Evolutionary conservation across 371 early-diverging fungal genomes (phyloP).

Genomic region (Globomyces sp.): DNA sequence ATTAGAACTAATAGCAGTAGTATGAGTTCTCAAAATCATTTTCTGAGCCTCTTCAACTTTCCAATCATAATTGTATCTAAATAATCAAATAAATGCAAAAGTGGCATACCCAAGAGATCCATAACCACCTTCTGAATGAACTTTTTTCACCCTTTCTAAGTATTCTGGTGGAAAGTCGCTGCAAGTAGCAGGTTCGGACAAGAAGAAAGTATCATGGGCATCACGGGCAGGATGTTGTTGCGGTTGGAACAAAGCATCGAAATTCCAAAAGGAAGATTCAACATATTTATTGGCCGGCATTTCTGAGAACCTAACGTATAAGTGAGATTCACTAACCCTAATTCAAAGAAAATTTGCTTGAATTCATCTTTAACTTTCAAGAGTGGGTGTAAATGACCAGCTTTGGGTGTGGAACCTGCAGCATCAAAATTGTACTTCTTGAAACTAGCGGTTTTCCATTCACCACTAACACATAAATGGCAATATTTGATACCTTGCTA

Average conservation of each 20-base stretch:
- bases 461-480: conserved; percentile 57
- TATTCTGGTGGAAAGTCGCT: conserved; percentile 82
- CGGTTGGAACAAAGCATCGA: conserved; percentile 99
- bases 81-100: neutral
- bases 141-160: conserved; percentile 87
- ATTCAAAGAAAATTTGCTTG: conserved; percentile 98
- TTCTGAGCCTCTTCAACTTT: conserved; percentile 93
- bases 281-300: conserved; percentile 99
- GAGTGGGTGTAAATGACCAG: conserved; percentile 98
- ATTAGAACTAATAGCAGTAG: conserved; percentile 94
- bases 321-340: conserved; percentile 66
- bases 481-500: conserved; percentile 57
- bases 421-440: conserved; percentile 99
- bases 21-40: conserved; percentile 98
- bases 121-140: conserved; percentile 96
- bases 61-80: conserved; percentile 78
- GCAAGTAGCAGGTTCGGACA: conserved; percentile 81
- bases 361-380: conserved; percentile 99
- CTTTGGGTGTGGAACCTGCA: conserved; percentile 76
- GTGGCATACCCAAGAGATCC: conserved; percentile 84
- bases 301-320: conserved; percentile 82
- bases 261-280: conserved; percentile 99
- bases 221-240: conserved; percentile 99
- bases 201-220: conserved; percentile 99
- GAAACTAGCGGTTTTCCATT: conserved; percentile 89